A percentile compares a stretch with the other conserved stretches of the same genome.
phyloP scores from a whole-genome alignment of 2,329 filamentous ascomycete species.

The Diplodia seriata region DNA sequence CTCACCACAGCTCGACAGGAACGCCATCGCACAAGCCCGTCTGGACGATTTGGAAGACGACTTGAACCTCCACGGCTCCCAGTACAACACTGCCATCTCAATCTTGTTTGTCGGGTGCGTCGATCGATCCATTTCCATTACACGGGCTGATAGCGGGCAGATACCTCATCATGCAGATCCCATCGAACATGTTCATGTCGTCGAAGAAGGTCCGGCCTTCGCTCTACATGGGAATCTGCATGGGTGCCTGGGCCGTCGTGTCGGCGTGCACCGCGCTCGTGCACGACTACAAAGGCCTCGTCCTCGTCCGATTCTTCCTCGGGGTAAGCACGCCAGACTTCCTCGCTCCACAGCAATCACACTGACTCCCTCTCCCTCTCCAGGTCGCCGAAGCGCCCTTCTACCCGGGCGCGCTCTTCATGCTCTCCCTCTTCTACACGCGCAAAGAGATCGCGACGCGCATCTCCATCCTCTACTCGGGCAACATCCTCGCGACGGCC shows the following conservation, averaged over 20 bases:
- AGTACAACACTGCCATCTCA: slow-evolving; percentile 58
- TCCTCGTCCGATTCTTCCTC: slow-evolving; percentile 48
- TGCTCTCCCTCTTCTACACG: slow-evolving; percentile 49
- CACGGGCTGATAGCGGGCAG: slow-evolving; percentile 56
- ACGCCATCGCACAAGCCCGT: slow-evolving; percentile 69
- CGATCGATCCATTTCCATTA: slow-evolving; percentile 57
- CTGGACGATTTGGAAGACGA: slow-evolving; percentile 68
- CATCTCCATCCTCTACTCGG: slow-evolving; percentile 49
- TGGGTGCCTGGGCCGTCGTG: slow-evolving; percentile 51
- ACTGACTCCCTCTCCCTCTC: neutral
- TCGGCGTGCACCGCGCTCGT: slow-evolving; percentile 46
- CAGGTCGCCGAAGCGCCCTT: slow-evolving; percentile 46
- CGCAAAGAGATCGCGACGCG: slow-evolving; percentile 48
- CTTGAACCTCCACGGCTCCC: slow-evolving; percentile 7
- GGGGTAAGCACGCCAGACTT: slow-evolving; percentile 33
- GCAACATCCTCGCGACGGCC: slow-evolving; percentile 48
- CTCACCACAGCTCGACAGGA: slow-evolving; percentile 58
- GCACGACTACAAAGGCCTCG: slow-evolving; percentile 47
- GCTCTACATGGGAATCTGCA: slow-evolving; percentile 47
- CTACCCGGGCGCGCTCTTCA: slow-evolving; percentile 45
- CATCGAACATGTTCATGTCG: slow-evolving; percentile 53
- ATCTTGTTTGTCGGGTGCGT: slow-evolving; percentile 62
- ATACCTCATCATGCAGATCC: slow-evolving; percentile 45
- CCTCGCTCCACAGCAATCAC: too few relatives aligned
- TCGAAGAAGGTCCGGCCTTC: slow-evolving; percentile 45